phyloP scores from a whole-genome alignment of 2,329 filamentous ascomycete genomes.

The Teratosphaeria gauchensis region DNA sequence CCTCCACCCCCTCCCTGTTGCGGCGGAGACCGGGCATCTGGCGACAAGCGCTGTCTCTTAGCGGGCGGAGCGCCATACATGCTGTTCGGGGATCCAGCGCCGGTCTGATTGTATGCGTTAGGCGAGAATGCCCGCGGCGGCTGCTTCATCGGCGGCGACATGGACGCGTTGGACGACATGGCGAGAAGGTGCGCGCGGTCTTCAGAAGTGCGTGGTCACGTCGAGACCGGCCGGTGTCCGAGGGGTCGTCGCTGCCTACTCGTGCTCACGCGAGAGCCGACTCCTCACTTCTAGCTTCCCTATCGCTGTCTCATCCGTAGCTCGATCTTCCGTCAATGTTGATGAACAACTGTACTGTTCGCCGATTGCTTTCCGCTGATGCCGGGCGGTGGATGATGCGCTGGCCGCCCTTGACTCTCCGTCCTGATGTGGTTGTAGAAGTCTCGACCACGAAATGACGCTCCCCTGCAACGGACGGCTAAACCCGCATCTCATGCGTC shows the following conservation, averaged over 20 bases:
- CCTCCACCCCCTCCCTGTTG: slow-evolving; percentile 26
- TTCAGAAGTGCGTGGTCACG: background rate
- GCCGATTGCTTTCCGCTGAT: background rate
- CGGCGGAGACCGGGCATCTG: slow-evolving; percentile 52
- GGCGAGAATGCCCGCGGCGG: slow-evolving; percentile 20
- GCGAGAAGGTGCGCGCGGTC: background rate
- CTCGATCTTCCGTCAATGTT: background rate
- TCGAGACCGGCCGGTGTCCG: no score
- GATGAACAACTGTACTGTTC: background rate
- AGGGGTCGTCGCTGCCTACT: background rate
- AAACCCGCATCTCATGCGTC: background rate
- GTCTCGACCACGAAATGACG: background rate
- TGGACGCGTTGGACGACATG: slow-evolving; percentile 19
- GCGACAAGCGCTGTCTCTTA: slow-evolving; percentile 64
- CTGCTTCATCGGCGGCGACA: slow-evolving; percentile 23
- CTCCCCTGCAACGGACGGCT: background rate
- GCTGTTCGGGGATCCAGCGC: slow-evolving; percentile 24
- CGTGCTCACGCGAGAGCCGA: background rate
- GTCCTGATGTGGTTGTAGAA: background rate
- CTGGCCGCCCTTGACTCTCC: background rate
- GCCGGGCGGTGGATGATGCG: background rate
- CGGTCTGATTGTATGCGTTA: slow-evolving; percentile 41
- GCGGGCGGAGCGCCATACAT: slow-evolving; percentile 50
- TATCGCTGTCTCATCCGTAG: background rate
- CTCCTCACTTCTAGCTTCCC: background rate